Evolutionary conservation across 2,329 filamentous ascomycete species (phyloP).

Genomic region (Clonostachys byssicola): DNA sequence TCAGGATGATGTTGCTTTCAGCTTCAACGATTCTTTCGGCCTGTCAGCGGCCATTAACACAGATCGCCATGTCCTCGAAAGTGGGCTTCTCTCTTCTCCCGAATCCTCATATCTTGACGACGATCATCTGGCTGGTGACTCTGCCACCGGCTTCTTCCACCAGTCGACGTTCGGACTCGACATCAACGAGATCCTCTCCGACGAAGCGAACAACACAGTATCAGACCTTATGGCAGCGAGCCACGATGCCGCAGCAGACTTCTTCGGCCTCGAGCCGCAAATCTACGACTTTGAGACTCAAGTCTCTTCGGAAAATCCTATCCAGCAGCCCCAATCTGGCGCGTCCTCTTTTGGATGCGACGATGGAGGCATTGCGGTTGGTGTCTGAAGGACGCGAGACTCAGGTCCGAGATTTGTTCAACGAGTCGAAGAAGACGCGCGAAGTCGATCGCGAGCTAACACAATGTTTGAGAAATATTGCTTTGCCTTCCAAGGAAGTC

Average conservation of each 20-base stretch:
- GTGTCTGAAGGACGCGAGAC: constrained; percentile 53
- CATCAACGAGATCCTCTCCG: constrained; percentile 51
- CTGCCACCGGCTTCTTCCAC: constrained; percentile 38
- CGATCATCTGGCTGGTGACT: constrained; percentile 63
- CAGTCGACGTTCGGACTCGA: constrained; percentile 40
- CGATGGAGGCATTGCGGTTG: constrained; percentile 70
- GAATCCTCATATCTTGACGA: constrained; percentile 60
- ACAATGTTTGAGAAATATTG: constrained; percentile 26
- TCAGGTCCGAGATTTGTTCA: constrained; percentile 31
- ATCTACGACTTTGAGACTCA: constrained; percentile 56
- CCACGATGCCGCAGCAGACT: constrained; percentile 47
- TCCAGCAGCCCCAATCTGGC: constrained; percentile 71
- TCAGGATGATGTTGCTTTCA: constrained; percentile 59
- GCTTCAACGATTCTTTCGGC: constrained; percentile 67
- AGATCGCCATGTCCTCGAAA: constrained; percentile 75
- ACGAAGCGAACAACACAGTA: constrained; percentile 39
- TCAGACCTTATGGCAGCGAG: constrained; percentile 43
- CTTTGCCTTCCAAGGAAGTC: constrained; percentile 40
- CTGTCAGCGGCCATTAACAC: constrained; percentile 63
- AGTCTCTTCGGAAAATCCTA: constrained; percentile 60
- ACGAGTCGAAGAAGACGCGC: constrained; percentile 14
- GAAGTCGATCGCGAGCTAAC: constrained; percentile 23
- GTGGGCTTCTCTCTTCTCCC: constrained; percentile 72
- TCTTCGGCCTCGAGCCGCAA: constrained; percentile 37
- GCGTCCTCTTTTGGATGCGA: constrained; percentile 71